Conservation (phyloP, 2,329 filamentous ascomycete genomes). For the Colletotrichum caudatum region DNA sequence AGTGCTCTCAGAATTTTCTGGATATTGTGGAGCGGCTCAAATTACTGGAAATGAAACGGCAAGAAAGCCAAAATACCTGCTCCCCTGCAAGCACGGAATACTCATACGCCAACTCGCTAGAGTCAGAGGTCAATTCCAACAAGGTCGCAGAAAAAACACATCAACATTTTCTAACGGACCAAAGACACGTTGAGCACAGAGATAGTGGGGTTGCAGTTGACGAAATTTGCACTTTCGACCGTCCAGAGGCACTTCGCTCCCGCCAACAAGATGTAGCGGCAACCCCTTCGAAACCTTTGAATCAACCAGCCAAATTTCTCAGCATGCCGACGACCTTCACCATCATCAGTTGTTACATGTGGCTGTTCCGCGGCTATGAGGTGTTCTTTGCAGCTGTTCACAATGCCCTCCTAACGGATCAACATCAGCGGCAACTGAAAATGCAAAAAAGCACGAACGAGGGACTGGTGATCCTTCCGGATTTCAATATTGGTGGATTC, state of each 20-base stretch:
- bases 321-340: conserved; percentile 14
- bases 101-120: background rate
- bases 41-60: background rate
- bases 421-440: background rate
- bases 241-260: background rate
- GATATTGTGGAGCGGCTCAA: background rate
- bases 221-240: background rate
- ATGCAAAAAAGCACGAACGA: background rate
- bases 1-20: conserved; percentile 16
- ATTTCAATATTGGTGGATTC: conserved; percentile 5
- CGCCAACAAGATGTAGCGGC: background rate
- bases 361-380: conserved; percentile 17
- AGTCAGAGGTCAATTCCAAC: background rate
- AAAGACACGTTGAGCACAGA: background rate
- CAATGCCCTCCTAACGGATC: background rate
- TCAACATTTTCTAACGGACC: too few relatives aligned
- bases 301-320: background rate
- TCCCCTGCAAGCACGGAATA: background rate
- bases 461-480: background rate
- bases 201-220: background rate
- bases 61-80: background rate
- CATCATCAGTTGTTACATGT: conserved; percentile 21
- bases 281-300: background rate
- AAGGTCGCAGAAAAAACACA: background rate
- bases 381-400: conserved; percentile 14